Evolutionary conservation across 2,329 filamentous ascomycete species (phyloP), one percentile per base, ranked within the genome.

Genomic region (Phialocephala subalpina): DNA sequence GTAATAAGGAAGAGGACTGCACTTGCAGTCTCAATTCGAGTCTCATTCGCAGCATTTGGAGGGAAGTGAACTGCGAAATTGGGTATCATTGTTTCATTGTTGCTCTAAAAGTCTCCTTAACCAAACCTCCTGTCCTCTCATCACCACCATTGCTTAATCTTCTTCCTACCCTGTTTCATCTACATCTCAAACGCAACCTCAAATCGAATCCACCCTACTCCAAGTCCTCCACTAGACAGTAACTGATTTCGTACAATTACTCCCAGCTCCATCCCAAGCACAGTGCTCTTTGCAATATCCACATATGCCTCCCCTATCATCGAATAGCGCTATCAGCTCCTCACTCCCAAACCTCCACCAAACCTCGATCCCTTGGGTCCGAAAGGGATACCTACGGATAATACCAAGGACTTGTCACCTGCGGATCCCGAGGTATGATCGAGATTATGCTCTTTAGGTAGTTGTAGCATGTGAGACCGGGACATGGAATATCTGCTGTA

Each of bases 231-330:
- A 3, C 38, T 42, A 14, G 3, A 3, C 4, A 5, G 6, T 9
- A 14, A 18, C 27, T 14, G 11, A 33, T 16, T 53, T 53, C 22
- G 55, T 29, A 57, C 55, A 57, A 35, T 11, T 36, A 57, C 29
- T 57, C 20, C 33, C 55, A 57, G 16, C 38, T 20, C 55, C 55
- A 57, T 57, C 55, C 55, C 55, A 57, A n/a, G 8, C 11, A 38
- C 55, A 57, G 4, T 38, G n/a, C n/a, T 57, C 55, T 22, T 57
- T 57, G 36, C 55, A 57, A 57, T 57, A 57, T 22, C 33, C 55
- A 38, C 33, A 57, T 38, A 57, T 56, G 2, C 53, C 55, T 9
- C 12, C 12, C 18, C 55, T 57, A 27, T 25, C 3, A 18, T 18
- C 45, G 18, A 14, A 5, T 42, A 42, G 4, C 45, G 18, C 7